phyloP scores from a whole-genome alignment of 192 early-diverging fungal genomes.

The Rhizophagus sp. region DNA sequence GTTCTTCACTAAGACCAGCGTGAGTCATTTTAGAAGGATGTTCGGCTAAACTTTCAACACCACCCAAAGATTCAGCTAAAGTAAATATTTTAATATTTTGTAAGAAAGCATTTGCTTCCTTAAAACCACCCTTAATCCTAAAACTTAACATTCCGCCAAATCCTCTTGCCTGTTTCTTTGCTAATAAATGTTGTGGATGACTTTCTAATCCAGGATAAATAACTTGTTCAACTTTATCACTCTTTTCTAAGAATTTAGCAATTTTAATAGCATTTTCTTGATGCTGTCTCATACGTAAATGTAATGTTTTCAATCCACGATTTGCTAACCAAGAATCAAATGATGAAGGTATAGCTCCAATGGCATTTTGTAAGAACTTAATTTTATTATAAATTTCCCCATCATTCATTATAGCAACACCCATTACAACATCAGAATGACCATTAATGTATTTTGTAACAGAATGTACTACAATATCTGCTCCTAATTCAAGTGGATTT shows the following conservation, averaged over 20 bases:
- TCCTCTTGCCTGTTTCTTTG: constrained; percentile 83
- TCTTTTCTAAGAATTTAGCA: constrained; percentile 75
- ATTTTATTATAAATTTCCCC: constrained; percentile 74
- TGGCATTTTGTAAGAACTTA: constrained; percentile 95
- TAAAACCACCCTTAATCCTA: constrained; percentile 81
- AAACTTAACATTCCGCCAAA: constrained; percentile 98
- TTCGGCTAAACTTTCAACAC: constrained; percentile 94
- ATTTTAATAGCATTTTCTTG: constrained; percentile 81
- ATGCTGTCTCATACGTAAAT: constrained; percentile 93
- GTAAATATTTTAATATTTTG: constrained; percentile 79
- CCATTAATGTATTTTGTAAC: constrained; percentile 99
- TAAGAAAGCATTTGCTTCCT: constrained; percentile 84
- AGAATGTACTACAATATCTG: constrained; percentile 97
- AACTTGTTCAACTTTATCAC: constrained; percentile 75
- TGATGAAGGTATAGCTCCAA: constrained; percentile 92
- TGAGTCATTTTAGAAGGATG: constrained; percentile 97
- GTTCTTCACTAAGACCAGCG: constrained; percentile 84
- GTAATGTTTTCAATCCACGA: constrained; percentile 94
- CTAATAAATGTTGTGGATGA: constrained; percentile 92
- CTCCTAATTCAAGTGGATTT: constrained; percentile 86
- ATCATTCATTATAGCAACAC: constrained; percentile 82
- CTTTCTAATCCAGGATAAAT: constrained; percentile 92
- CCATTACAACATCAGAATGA: constrained; percentile 98
- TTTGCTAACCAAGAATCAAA: constrained; percentile 97
- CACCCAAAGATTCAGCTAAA: constrained; percentile 95